Percentiles rank a stretch among this genome's conserved stretches.
phyloP scores from a whole-genome alignment of 2,329 filamentous ascomycete genomes.

The Septoria petroselini region DNA sequence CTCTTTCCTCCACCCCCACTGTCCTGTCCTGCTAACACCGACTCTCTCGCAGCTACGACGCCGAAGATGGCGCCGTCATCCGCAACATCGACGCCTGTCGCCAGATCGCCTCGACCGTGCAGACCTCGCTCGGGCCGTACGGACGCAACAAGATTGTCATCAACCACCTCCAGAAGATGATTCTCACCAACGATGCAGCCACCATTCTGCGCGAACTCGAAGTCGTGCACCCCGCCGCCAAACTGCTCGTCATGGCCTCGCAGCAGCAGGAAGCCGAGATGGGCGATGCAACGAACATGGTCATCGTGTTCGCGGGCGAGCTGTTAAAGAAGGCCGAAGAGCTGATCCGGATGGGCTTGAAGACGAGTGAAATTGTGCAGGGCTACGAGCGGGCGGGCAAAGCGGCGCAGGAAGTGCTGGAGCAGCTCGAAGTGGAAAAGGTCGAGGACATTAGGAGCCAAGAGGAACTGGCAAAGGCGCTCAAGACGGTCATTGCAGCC shows the following conservation, averaged over 20 bases:
- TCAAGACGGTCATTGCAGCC: slow-evolving; percentile 90
- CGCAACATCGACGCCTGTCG: slow-evolving; percentile 98
- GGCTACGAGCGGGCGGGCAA: slow-evolving; percentile 94
- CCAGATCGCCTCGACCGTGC: slow-evolving; percentile 90
- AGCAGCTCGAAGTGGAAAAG: slow-evolving; percentile 82
- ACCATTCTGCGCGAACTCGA: slow-evolving; percentile 97
- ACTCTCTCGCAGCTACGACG: slow-evolving; percentile 71
- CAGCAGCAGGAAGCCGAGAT: slow-evolving; percentile 99
- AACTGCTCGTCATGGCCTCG: slow-evolving; percentile 96
- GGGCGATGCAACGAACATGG: slow-evolving; percentile 96
- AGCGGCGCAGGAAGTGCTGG: slow-evolving; percentile 78
- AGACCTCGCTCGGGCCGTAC: slow-evolving; percentile 94
- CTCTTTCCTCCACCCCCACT: slow-evolving; percentile 35
- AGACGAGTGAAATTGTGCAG: slow-evolving; percentile 94
- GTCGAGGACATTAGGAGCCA: slow-evolving; percentile 78
- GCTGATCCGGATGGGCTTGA: slow-evolving; percentile 90
- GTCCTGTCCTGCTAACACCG: slow-evolving; percentile 28
- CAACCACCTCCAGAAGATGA: slow-evolving; percentile 99
- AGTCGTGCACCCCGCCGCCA: slow-evolving; percentile 95
- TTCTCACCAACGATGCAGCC: slow-evolving; percentile 93
- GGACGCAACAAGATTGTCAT: slow-evolving; percentile 99
- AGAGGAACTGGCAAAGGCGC: slow-evolving; percentile 86
- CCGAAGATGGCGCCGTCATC: slow-evolving; percentile 96
- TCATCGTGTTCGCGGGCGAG: slow-evolving; percentile 93
- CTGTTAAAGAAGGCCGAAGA: slow-evolving; percentile 96